Percentiles rank a stretch among this genome's conserved stretches.
phyloP scores from a whole-genome alignment of 805 yeast species.

The Wickerhamomyces subpelliculosus region DNA sequence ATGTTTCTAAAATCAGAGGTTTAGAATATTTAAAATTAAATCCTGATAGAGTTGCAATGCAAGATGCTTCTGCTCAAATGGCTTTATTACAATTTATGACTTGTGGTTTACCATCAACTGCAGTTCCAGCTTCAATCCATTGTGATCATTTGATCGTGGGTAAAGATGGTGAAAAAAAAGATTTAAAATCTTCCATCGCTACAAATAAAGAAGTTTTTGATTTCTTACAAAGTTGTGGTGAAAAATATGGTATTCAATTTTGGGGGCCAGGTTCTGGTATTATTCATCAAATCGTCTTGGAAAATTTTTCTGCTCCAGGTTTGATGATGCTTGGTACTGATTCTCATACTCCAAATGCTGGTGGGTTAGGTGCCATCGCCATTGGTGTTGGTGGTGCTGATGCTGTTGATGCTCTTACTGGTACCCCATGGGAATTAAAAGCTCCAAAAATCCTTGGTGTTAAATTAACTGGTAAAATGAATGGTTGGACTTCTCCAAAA shows the following conservation, averaged over 20 bases:
- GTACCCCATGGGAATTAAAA: slow-evolving; percentile 97
- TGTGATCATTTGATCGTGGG: slow-evolving; percentile 99
- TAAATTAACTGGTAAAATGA: slow-evolving; percentile 79
- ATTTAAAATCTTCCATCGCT: slow-evolving; percentile 72
- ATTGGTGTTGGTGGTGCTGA: slow-evolving; percentile 99
- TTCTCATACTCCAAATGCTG: slow-evolving; percentile 98
- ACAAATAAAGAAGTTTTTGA: slow-evolving; percentile 94
- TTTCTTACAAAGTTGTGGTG: slow-evolving; percentile 87
- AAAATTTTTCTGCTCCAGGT: slow-evolving; percentile 96
- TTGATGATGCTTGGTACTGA: slow-evolving; percentile 96
- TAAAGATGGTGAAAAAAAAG: slow-evolving; percentile 83
- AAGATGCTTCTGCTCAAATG: slow-evolving; percentile 99
- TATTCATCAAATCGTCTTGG: slow-evolving; percentile 95
- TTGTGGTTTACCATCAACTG: slow-evolving; percentile 80
- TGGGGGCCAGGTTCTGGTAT: slow-evolving; percentile 99
- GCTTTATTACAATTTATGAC: slow-evolving; percentile 98
- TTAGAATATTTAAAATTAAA: slow-evolving; percentile 82
- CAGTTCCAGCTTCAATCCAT: slow-evolving; percentile 93
- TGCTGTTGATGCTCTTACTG: slow-evolving; percentile 96
- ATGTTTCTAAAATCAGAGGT: slow-evolving; percentile 64
- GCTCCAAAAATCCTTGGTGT: slow-evolving; percentile 96
- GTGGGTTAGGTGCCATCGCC: slow-evolving; percentile 97
- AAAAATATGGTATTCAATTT: slow-evolving; percentile 93
- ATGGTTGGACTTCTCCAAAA: slow-evolving; percentile 96
- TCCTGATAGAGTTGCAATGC: slow-evolving; percentile 99